phyloP scores from a whole-genome alignment of 805 yeast species.

The Ogataea haglerorum region DNA sequence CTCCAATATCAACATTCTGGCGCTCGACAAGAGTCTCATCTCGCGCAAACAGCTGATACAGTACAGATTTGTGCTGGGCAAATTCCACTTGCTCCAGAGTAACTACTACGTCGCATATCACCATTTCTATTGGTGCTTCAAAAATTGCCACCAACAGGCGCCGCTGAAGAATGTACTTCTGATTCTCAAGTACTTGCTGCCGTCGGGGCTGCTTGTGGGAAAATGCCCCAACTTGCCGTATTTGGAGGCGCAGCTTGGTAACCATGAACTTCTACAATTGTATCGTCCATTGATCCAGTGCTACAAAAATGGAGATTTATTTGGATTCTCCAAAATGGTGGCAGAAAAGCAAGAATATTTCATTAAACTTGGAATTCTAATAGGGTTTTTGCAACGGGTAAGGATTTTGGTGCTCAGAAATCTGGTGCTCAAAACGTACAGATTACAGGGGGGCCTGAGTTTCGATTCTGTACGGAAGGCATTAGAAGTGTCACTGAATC shows the following conservation, averaged over 20 bases:
- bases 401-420: constrained; percentile 47
- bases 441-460: constrained; percentile 13
- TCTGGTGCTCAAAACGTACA: constrained; percentile 25
- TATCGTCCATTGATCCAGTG: constrained; percentile 38
- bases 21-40: constrained; percentile 40
- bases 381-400: constrained; percentile 45
- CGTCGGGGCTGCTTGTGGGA: constrained; percentile 52
- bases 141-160: constrained; percentile 30
- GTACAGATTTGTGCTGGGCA: constrained; percentile 52
- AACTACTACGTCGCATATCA: constrained; percentile 43
- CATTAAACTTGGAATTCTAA: constrained; percentile 35
- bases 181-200: constrained; percentile 47
- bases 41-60: constrained; percentile 44
- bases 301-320: constrained; percentile 42
- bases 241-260: constrained; percentile 17
- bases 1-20: constrained; percentile 53
- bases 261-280: constrained; percentile 23
- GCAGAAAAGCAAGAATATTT: constrained; percentile 38
- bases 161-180: constrained; percentile 32
- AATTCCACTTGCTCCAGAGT: constrained; percentile 51
- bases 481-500: constrained; percentile 22
- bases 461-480: constrained; percentile 26
- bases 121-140: constrained; percentile 50
- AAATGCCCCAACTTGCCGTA: constrained; percentile 40
- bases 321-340: constrained; percentile 33